phyloP scores from a whole-genome alignment of 75 land plant genomes.

The Adiantum capillusveneris region DNA sequence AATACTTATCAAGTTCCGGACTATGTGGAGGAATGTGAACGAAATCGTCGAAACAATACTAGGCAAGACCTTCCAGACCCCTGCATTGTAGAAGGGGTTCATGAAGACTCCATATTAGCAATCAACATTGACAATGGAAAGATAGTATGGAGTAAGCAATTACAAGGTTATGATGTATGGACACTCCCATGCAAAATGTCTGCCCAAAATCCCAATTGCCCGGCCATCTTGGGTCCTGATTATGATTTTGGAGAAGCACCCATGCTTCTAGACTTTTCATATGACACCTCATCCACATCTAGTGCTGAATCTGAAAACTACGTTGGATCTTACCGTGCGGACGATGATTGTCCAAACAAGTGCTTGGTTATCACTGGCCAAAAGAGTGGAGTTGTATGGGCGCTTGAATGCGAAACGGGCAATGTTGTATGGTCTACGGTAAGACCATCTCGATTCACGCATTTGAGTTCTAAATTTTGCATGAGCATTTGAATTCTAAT shows the following conservation, averaged over 20 bases:
- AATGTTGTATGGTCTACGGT: conserved; percentile 39
- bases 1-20: conserved; percentile 31
- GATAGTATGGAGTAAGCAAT: conserved; percentile 31
- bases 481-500: background rate
- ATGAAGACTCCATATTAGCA: background rate
- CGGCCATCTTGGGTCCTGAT: conserved; percentile 27
- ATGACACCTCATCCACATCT: too few relatives aligned
- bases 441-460: background rate
- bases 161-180: conserved; percentile 36
- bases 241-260: conserved; percentile 59
- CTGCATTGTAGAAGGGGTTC: conserved; percentile 2
- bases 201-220: conserved; percentile 28
- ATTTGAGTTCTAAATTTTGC: background rate
- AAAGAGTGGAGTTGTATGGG: conserved; percentile 50
- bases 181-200: conserved; percentile 11
- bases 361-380: conserved; percentile 29
- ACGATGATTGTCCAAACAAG: background rate
- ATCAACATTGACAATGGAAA: conserved; percentile 28
- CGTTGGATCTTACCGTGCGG: too few relatives aligned
- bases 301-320: too few relatives aligned
- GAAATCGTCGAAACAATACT: conserved; percentile 13
- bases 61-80: conserved; percentile 26
- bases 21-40: conserved; percentile 24
- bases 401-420: conserved; percentile 37
- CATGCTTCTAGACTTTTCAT: conserved; percentile 20